phyloP scores from a whole-genome alignment of 495 filamentous ascomycete species.

The Lophium mytilinum region DNA sequence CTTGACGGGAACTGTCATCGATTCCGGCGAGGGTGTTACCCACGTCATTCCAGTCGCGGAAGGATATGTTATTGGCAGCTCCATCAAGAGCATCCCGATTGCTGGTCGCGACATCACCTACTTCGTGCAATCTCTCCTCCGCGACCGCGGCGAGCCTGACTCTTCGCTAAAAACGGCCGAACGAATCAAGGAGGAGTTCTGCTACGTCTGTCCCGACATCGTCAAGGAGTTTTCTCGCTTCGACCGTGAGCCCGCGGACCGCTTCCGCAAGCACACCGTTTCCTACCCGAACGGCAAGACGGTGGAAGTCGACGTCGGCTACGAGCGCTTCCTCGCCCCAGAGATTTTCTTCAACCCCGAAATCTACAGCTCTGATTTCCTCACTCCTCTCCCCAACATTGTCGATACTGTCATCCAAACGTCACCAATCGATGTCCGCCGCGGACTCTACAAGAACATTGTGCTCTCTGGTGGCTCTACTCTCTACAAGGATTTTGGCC shows the following conservation, averaged over 20 bases:
- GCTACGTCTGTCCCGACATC: conserved; percentile 96
- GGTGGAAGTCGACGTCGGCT: conserved; percentile 84
- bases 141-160: conserved; percentile 93
- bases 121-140: conserved; percentile 91
- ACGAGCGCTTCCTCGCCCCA: conserved; percentile 94
- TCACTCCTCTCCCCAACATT: conserved; percentile 86
- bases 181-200: conserved; percentile 95
- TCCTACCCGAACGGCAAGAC: conserved; percentile 78
- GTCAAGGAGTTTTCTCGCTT: conserved; percentile 94
- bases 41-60: conserved; percentile 98
- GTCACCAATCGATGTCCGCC: conserved; percentile 91
- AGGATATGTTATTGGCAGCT: conserved; percentile 97
- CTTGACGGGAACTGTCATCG: conserved; percentile 95
- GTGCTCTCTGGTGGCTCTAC: conserved; percentile 95
- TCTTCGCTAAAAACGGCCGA: conserved; percentile 95
- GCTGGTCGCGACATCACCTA: conserved; percentile 96
- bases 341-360: conserved; percentile 99
- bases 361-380: conserved; percentile 96
- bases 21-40: conserved; percentile 95
- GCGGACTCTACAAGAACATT: conserved; percentile 99
- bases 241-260: conserved; percentile 75
- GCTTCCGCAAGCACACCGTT: conserved; percentile 82
- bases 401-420: conserved; percentile 96
- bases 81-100: conserved; percentile 97
- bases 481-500: conserved; percentile 94